Conservation (phyloP, 2,329 filamentous ascomycete genomes). For the Domatiomyces globalis region DNA sequence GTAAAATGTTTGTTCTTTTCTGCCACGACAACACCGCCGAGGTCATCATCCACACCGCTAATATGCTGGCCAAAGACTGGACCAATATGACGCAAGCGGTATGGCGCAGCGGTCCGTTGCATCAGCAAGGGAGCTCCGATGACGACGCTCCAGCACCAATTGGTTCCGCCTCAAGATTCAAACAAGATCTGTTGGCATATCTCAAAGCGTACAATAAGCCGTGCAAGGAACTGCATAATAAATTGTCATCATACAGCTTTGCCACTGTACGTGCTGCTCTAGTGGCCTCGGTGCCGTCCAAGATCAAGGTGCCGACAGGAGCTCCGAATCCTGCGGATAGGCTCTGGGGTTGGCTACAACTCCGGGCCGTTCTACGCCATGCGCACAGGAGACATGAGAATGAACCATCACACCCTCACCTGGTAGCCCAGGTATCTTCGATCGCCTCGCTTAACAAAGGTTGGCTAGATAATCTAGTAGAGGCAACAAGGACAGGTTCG, state of each 20-base stretch:
- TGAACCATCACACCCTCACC: constrained; percentile 23
- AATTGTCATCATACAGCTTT: constrained; percentile 55
- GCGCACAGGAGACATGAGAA: neutral
- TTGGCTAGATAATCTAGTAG: constrained; percentile 42
- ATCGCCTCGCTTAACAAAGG: constrained; percentile 62
- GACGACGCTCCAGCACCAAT: constrained; percentile 19
- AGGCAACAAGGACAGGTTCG: constrained; percentile 16
- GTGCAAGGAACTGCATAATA: constrained; percentile 42
- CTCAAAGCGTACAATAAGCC: constrained; percentile 45
- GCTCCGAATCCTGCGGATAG: constrained; percentile 34
- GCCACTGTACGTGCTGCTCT: constrained; percentile 52
- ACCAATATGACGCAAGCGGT: constrained; percentile 72
- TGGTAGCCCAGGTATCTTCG: constrained; percentile 45
- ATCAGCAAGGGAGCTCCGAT: constrained; percentile 25
- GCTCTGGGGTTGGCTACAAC: constrained; percentile 57
- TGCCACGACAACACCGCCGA: constrained; percentile 63
- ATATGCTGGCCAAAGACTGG: constrained; percentile 84
- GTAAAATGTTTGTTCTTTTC: constrained; percentile 77
- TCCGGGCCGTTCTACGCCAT: neutral
- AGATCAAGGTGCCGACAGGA: constrained; percentile 34
- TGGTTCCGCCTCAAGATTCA: constrained; percentile 58
- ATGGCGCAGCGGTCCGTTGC: constrained; percentile 62
- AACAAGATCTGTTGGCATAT: constrained; percentile 60
- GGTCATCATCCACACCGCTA: constrained; percentile 74
- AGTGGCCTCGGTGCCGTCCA: constrained; percentile 64